Evolutionary conservation across 2,329 filamentous ascomycete genomes (phyloP).

Genomic region (Emmonsiellopsis sp.): DNA sequence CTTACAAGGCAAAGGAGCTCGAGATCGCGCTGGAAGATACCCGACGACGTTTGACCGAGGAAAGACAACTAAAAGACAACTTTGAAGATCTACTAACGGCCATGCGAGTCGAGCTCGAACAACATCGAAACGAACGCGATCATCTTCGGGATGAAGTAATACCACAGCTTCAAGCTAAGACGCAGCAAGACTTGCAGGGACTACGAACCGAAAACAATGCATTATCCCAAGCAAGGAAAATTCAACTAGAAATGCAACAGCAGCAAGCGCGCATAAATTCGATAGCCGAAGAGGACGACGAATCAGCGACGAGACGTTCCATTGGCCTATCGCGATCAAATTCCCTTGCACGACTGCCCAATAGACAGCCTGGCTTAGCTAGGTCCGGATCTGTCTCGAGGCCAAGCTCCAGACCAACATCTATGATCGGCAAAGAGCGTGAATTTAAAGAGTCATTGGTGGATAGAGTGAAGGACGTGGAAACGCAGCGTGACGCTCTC

Average conservation of each 20-base stretch:
- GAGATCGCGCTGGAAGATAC: slow-evolving; percentile 75
- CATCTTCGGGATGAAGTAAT: slow-evolving; percentile 74
- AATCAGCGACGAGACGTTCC: slow-evolving; percentile 29
- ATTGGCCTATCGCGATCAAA: slow-evolving; percentile 56
- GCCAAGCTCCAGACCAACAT: slow-evolving; percentile 41
- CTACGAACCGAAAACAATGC: slow-evolving; percentile 45
- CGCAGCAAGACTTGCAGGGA: slow-evolving; percentile 75
- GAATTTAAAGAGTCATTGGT: slow-evolving; percentile 61
- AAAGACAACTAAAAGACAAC: slow-evolving; percentile 79
- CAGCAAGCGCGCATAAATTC: slow-evolving; percentile 47
- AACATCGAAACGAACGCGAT: slow-evolving; percentile 77
- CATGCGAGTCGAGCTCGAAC: slow-evolving; percentile 72
- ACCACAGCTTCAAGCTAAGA: slow-evolving; percentile 64
- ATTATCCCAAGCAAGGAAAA: slow-evolving; percentile 31
- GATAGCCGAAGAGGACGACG: slow-evolving; percentile 50
- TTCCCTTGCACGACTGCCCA: slow-evolving; percentile 52
- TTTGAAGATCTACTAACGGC: slow-evolving; percentile 86
- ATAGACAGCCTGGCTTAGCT: slow-evolving; percentile 31
- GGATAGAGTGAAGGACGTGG: slow-evolving; percentile 82
- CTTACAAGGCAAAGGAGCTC: slow-evolving; percentile 63
- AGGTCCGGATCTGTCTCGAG: slow-evolving; percentile 43
- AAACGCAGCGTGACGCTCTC: slow-evolving; percentile 85
- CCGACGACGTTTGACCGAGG: slow-evolving; percentile 70
- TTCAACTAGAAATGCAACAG: slow-evolving; percentile 39
- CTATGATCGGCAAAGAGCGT: slow-evolving; percentile 42